A percentile compares a stretch with the other conserved stretches of the same genome.
phyloP scores from a whole-genome alignment of 2,329 filamentous ascomycete genomes.

The Claviceps purpurea region DNA sequence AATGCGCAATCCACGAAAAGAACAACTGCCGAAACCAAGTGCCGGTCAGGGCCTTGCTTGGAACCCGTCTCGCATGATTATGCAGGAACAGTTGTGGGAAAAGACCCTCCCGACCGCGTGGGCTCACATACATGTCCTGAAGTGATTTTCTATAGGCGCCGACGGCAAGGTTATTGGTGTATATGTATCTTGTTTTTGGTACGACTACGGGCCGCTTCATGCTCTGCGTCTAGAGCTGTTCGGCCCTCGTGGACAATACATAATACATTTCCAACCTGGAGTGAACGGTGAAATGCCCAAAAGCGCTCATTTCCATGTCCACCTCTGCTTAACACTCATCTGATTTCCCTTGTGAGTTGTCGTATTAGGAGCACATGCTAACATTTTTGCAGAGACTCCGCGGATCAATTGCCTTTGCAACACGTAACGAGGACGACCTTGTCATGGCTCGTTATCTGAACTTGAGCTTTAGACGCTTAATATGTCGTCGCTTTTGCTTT shows the following conservation, averaged over 20 bases:
- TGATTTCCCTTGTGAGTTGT: not conserved
- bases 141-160: conserved; percentile 23
- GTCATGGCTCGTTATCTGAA: not conserved
- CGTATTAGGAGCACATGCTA: not conserved
- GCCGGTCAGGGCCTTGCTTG: conserved; percentile 13
- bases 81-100: conserved; percentile 9
- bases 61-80: conserved; percentile 12
- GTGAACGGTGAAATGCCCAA: not conserved
- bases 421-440: not conserved
- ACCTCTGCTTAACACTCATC: not conserved
- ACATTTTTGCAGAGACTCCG: not conserved
- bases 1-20: conserved; percentile 11
- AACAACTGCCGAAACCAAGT: conserved; percentile 17
- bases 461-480: not conserved
- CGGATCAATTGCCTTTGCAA: not conserved
- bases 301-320: too few relatives aligned
- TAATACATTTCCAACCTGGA: not conserved
- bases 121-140: conserved; percentile 14
- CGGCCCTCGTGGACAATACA: not conserved
- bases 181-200: too few relatives aligned
- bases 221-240: not conserved
- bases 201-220: too few relatives aligned
- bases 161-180: conserved; percentile 15
- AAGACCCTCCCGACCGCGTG: conserved; percentile 15
- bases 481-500: not conserved